Percentiles rank a stretch among this genome's conserved stretches.
These are phyloP conservation scores for Penicillium expansum DNA, from an alignment of 2,329 filamentous ascomycete genomes.

Conservation along the genomic window DNA sequence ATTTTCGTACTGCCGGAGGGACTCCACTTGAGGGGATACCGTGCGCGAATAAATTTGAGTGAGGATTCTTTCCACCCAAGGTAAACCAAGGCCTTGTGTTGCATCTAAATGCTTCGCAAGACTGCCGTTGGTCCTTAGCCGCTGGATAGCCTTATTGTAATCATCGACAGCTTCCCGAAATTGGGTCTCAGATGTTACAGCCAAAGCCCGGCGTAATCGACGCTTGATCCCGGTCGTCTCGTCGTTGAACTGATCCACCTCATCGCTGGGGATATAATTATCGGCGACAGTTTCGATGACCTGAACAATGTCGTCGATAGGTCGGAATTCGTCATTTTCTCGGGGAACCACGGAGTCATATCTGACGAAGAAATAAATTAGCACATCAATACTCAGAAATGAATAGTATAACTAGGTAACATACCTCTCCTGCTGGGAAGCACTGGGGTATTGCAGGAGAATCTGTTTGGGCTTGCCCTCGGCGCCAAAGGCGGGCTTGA, in stretches of 20 bases:
- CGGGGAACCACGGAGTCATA: conserved; percentile 76
- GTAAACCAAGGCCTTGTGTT: conserved; percentile 66
- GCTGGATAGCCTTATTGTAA: conserved; percentile 71
- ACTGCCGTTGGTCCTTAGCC: conserved; percentile 65
- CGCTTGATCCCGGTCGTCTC: conserved; percentile 72
- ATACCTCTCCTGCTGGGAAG: conserved; percentile 65
- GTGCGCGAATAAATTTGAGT: conserved; percentile 88
- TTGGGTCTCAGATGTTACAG: conserved; percentile 64
- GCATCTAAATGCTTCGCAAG: conserved; percentile 69
- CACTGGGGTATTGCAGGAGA: conserved; percentile 80
- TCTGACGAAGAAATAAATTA: conserved; percentile 34
- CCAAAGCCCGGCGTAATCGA: conserved; percentile 70
- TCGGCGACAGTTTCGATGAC: conserved; percentile 68
- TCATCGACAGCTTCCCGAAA: conserved; percentile 71
- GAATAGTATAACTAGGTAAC: neutral
- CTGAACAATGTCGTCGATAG: conserved; percentile 66
- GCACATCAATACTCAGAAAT: neutral
- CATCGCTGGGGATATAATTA: conserved; percentile 71
- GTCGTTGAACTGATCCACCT: conserved; percentile 67
- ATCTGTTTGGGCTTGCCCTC: conserved; percentile 51
- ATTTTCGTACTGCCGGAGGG: conserved; percentile 79
- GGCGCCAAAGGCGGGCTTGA: conserved; percentile 51
- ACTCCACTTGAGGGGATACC: conserved; percentile 83
- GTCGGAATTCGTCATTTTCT: conserved; percentile 70
- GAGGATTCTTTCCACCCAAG: conserved; percentile 75